Conservation (phyloP, 2,329 filamentous ascomycete genomes). For the Coniella vitis region DNA sequence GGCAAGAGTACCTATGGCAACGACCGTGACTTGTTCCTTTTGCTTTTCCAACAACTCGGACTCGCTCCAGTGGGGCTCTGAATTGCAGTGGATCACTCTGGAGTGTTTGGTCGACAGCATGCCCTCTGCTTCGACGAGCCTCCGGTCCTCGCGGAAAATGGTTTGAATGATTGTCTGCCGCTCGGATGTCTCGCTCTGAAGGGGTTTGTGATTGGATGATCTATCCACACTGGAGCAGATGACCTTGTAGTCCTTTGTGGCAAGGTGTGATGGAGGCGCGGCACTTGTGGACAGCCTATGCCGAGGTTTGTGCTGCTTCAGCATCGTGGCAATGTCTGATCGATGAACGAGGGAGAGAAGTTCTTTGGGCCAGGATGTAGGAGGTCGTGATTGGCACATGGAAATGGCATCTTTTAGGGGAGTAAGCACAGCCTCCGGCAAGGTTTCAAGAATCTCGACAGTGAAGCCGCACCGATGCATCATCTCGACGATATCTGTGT, state of each 20-base stretch:
- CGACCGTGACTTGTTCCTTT: slow-evolving; percentile 78
- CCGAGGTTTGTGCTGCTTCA: slow-evolving; percentile 41
- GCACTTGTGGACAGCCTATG: slow-evolving; percentile 32
- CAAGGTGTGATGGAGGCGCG: slow-evolving; percentile 53
- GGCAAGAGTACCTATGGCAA: slow-evolving; percentile 81
- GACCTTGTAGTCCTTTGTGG: slow-evolving; percentile 68
- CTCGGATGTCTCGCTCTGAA: slow-evolving; percentile 54
- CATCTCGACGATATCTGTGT: slow-evolving; percentile 62
- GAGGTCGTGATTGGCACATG: slow-evolving; percentile 77
- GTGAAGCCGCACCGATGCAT: slow-evolving; percentile 67
- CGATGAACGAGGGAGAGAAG: slow-evolving; percentile 72
- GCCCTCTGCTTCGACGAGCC: slow-evolving; percentile 76
- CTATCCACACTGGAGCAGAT: slow-evolving; percentile 33
- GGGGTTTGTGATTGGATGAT: slow-evolving; percentile 4
- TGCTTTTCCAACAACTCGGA: slow-evolving; percentile 85
- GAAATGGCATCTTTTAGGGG: slow-evolving; percentile 78
- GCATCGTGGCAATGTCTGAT: slow-evolving; percentile 68
- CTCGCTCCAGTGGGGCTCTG: slow-evolving; percentile 73
- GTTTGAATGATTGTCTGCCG: slow-evolving; percentile 75
- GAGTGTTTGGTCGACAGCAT: slow-evolving; percentile 81
- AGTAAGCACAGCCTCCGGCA: slow-evolving; percentile 77
- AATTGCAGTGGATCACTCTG: slow-evolving; percentile 69
- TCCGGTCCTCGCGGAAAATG: slow-evolving; percentile 86
- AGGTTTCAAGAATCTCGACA: slow-evolving; percentile 62
- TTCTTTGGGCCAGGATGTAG: slow-evolving; percentile 64